Conservation (phyloP, 805 yeast genomes). For the Sugiyamaella valdiviana region DNA sequence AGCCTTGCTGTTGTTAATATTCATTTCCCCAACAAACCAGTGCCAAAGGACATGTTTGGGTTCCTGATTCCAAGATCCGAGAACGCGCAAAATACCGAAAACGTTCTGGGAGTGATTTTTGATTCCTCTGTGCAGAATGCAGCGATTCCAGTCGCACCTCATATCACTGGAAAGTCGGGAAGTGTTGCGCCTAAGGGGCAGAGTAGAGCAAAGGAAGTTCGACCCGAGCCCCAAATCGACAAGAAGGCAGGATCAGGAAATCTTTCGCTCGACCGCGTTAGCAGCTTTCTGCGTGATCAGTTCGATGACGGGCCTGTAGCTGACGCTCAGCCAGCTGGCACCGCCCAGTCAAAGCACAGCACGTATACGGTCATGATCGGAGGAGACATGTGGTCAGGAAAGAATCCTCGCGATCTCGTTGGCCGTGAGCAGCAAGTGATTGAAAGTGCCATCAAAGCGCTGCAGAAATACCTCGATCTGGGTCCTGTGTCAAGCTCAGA, state of each 20-base stretch:
- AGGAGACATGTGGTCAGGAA: slow-evolving; percentile 51
- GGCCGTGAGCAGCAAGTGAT: slow-evolving; percentile 23
- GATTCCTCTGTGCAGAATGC: slow-evolving; percentile 78
- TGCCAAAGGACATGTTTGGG: slow-evolving; percentile 68
- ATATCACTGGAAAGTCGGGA: neutral
- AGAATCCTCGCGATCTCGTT: slow-evolving; percentile 24
- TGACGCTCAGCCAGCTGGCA: neutral
- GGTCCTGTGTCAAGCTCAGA: slow-evolving; percentile 27
- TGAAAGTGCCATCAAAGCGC: slow-evolving; percentile 33
- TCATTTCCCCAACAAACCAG: slow-evolving; percentile 43
- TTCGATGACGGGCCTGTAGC: neutral
- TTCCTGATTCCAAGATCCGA: slow-evolving; percentile 65
- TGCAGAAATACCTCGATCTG: slow-evolving; percentile 36
- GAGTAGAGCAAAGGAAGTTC: neutral
- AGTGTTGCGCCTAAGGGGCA: neutral
- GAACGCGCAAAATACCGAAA: slow-evolving; percentile 43
- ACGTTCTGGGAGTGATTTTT: slow-evolving; percentile 78
- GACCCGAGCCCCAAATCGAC: neutral
- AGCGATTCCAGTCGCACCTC: slow-evolving; percentile 31
- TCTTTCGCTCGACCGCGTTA: neutral
- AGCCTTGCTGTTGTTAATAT: slow-evolving; percentile 67
- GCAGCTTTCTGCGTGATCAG: neutral
- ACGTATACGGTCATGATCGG: slow-evolving; percentile 89
- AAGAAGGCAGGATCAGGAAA: neutral
- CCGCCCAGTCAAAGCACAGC: slow-evolving; percentile 39